Evolutionary conservation across 495 filamentous ascomycete species (phyloP).

Genomic region (Podospora australis): DNA sequence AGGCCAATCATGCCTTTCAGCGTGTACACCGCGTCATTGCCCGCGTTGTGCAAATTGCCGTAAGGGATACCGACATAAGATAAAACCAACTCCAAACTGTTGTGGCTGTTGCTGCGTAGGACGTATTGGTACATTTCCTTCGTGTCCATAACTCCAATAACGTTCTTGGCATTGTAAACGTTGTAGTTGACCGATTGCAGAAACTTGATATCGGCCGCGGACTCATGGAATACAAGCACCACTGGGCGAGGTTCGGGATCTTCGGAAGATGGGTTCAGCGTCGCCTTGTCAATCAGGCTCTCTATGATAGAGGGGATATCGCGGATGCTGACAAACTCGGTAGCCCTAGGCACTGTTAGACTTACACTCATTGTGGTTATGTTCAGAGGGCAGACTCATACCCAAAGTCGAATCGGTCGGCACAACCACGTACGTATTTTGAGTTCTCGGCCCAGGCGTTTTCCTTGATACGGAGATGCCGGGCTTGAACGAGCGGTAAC

Average conservation of each 20-base stretch:
- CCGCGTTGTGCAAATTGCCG: slow-evolving; percentile 76
- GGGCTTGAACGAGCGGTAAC: slow-evolving; percentile 55
- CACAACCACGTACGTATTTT: slow-evolving; percentile 60
- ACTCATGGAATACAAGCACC: slow-evolving; percentile 73
- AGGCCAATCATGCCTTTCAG: slow-evolving; percentile 68
- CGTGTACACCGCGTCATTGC: slow-evolving; percentile 91
- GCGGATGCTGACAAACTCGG: slow-evolving; percentile 20
- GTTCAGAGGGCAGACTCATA: slow-evolving; percentile 22
- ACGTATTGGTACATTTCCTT: slow-evolving; percentile 57
- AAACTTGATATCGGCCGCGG: slow-evolving; percentile 58
- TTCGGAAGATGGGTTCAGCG: not conserved
- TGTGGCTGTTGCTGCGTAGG: slow-evolving; percentile 39
- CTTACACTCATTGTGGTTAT: slow-evolving; percentile 10
- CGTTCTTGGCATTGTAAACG: slow-evolving; percentile 39
- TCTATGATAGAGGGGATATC: slow-evolving; percentile 17
- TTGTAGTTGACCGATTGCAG: slow-evolving; percentile 57
- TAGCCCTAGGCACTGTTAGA: slow-evolving; percentile 22
- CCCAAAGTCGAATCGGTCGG: slow-evolving; percentile 73
- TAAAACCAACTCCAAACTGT: slow-evolving; percentile 56
- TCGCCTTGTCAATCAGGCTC: slow-evolving; percentile 21
- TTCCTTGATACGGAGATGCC: slow-evolving; percentile 74
- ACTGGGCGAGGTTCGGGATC: slow-evolving; percentile 46
- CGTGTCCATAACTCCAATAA: slow-evolving; percentile 66
- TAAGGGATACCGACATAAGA: slow-evolving; percentile 53
- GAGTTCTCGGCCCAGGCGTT: slow-evolving; percentile 56